Conservation (phyloP, 805 yeast species). For the Nakazawaea ambrosiae region DNA sequence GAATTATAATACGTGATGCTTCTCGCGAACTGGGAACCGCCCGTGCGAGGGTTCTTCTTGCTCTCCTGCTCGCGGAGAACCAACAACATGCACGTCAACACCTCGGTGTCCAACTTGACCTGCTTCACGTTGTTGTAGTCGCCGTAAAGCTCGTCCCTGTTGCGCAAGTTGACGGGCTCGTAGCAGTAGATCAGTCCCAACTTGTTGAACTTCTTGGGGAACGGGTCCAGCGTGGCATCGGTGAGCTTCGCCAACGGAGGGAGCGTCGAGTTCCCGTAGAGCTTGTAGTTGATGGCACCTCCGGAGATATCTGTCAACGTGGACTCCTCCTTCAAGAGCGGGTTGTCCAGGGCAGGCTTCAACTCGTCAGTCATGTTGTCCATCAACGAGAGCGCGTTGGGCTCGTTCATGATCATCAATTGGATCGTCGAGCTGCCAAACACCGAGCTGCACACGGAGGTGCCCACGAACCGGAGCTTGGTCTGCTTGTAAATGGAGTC, state of each 20-base stretch:
- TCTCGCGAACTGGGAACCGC: constrained; percentile 2
- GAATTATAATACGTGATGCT: constrained; percentile 1
- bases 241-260: constrained; percentile 12
- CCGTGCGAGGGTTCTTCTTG: constrained; percentile 12
- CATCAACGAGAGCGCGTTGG: constrained; percentile 9
- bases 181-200: constrained; percentile 9
- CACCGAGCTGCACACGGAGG: constrained; percentile 10
- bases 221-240: constrained; percentile 9
- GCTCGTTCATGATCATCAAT: constrained; percentile 12
- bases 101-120: constrained; percentile 13
- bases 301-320: constrained; percentile 11
- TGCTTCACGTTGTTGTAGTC: constrained; percentile 10
- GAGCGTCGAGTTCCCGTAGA: constrained; percentile 11
- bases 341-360: constrained; percentile 11
- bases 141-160: constrained; percentile 7
- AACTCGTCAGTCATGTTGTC: constrained; percentile 12
- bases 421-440: constrained; percentile 12
- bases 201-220: constrained; percentile 10
- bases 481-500: constrained; percentile 13
- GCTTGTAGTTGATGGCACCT: constrained; percentile 6
- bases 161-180: constrained; percentile 7
- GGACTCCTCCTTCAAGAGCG: constrained; percentile 11
- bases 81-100: constrained; percentile 12
- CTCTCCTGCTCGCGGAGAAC: constrained; percentile 14
- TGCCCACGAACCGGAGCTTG: constrained; percentile 14